These are phyloP conservation scores for Linderina pennispora DNA, from an alignment of 192 early-diverging fungal genomes.

Conservation along the genomic window DNA sequence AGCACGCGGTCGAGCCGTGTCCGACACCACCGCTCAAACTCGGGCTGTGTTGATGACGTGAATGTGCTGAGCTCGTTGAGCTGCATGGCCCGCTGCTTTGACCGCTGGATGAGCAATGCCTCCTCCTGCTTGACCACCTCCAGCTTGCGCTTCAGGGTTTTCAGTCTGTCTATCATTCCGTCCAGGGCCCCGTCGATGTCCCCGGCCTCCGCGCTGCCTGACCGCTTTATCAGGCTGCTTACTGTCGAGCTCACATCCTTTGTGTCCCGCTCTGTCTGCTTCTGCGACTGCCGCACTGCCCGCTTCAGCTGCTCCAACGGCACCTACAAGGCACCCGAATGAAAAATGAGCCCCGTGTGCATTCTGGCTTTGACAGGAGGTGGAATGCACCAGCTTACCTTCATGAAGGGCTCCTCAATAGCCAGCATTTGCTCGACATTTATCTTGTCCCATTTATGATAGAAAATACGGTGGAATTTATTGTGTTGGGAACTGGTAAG, in stretches of 20 bases:
- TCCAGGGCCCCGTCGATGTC: slow-evolving; percentile 58
- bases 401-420: slow-evolving; percentile 92
- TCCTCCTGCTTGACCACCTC: slow-evolving; percentile 80
- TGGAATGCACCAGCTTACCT: too few species aligned
- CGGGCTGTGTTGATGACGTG: slow-evolving; percentile 56
- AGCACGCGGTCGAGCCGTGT: slow-evolving; percentile 81
- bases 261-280: slow-evolving; percentile 78
- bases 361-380: too few species aligned
- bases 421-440: slow-evolving; percentile 75
- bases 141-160: slow-evolving; percentile 71
- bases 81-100: slow-evolving; percentile 68
- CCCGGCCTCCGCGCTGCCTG: slow-evolving; percentile 40
- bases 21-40: slow-evolving; percentile 80
- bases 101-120: slow-evolving; percentile 56
- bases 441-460: slow-evolving; percentile 59
- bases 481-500: too few species aligned
- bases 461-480: slow-evolving; percentile 4
- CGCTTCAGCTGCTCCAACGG: slow-evolving; percentile 82
- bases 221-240: slow-evolving; percentile 19
- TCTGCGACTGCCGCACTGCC: slow-evolving; percentile 63
- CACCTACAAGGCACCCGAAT: too few species aligned
- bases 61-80: slow-evolving; percentile 67
- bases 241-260: slow-evolving; percentile 15
- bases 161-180: slow-evolving; percentile 57
- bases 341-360: too few species aligned